Base-by-base conservation (phyloP, 441 rosid species). In the Adansonia gregorii region DNA sequence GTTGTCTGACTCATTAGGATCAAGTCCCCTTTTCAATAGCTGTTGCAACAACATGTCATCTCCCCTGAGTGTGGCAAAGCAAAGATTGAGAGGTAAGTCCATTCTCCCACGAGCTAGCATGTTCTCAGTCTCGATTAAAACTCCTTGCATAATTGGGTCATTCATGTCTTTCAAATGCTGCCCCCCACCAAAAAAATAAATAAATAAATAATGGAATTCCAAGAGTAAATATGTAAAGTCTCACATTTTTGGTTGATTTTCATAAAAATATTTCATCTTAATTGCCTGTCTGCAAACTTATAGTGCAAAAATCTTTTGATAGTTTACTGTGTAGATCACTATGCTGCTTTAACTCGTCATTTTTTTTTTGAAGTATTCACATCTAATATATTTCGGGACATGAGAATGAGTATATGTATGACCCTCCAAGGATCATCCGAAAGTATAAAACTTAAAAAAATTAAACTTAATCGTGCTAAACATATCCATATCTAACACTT, bases 31-130 rank as follows among this genome's bases (percentile, higher is more conserved):
- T 81, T 82, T 86, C 73, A 95, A 88, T 84, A 95, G 78, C 76
- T 89, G 94, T 22, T 87, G 91, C 85, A 95, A 75, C 82, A 95
- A 80, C 8, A 89, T 84, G 74, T 91, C 98, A 60, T 93, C 97
- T 55, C 90, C 96, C 88, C 97, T 88, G 72, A 79, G 81, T 22
- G 98, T 90, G 6, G 99, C 97, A 78, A 92, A 91, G 82, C 89
- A 91, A 41, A 91, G 82, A 79, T 89, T 87, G 64, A 93, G 91
- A 82, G 97, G 96, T 72, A 93, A 54, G 56, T 92, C 96, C 94
- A 86, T 86, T 86, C 92, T 86, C 14, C 96, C 98, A 22, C 83
- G 90, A 85, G 93, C 88, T 80, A 95, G 78, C 90, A 92, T 88
- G 78, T 82, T 90, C 85, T 93, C 96, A 3, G 89, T 90, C 67